These are phyloP conservation scores for Chenopodium quinoa DNA, from an alignment of 148 eudicot species.

Conservation along the genomic window DNA sequence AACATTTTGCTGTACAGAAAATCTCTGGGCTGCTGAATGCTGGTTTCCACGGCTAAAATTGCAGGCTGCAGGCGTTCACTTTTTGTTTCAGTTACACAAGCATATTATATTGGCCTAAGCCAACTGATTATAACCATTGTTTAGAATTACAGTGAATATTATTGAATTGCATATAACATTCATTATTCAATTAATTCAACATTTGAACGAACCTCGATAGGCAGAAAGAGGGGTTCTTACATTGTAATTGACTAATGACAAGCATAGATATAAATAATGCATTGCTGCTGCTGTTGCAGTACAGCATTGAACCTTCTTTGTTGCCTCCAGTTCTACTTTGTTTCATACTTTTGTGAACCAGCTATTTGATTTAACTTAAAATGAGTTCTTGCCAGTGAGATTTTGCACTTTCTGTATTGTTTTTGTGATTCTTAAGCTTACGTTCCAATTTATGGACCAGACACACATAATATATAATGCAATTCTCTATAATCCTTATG, in stretches of 20 bases:
- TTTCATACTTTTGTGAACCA: not conserved
- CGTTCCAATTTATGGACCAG: not conserved
- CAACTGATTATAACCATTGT: not conserved
- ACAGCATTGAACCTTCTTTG: not conserved
- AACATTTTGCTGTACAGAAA: slow-evolving; percentile 26
- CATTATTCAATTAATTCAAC: not conserved
- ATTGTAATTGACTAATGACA: not conserved
- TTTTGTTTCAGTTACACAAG: slow-evolving; percentile 8
- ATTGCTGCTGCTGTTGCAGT: not conserved
- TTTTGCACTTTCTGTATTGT: not conserved
- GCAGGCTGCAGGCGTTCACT: not conserved
- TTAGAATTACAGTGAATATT: not conserved
- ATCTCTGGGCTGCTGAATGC: slow-evolving; percentile 26
- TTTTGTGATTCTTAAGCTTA: not conserved
- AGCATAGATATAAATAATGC: not conserved
- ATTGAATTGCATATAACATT: not conserved
- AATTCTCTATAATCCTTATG: too few species aligned
- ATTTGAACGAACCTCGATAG: not conserved
- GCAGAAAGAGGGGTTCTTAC: not conserved
- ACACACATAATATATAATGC: not conserved
- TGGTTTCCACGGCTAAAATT: not conserved
- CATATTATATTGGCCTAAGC: slow-evolving; percentile 15
- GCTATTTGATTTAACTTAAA: too few species aligned
- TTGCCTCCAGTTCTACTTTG: not conserved
- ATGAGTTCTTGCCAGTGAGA: too few species aligned